A percentile compares a stretch with the other conserved stretches of the same genome.
These are phyloP conservation scores for Diplocarpon rosae DNA, from an alignment of 2,329 filamentous ascomycete species.

Conservation along the genomic window DNA sequence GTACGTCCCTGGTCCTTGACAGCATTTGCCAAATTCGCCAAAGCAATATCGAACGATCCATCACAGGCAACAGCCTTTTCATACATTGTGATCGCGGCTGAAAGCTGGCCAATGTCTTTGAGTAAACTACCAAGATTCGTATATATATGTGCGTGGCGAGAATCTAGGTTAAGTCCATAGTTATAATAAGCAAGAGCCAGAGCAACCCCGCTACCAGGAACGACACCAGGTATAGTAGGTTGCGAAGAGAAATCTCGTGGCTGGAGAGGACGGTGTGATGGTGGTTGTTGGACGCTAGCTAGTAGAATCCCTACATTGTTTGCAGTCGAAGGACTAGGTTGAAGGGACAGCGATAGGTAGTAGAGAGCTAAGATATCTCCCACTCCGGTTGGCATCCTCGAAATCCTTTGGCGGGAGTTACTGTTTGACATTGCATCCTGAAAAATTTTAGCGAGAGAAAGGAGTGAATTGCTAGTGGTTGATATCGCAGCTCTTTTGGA, in stretches of 20 bases:
- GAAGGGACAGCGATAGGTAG: constrained; percentile 86
- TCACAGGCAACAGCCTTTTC: constrained; percentile 89
- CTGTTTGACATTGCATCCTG: constrained; percentile 82
- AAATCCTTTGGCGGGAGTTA: constrained; percentile 33
- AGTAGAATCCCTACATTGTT: constrained; percentile 97
- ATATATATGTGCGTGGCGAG: constrained; percentile 87
- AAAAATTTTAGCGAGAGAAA: constrained; percentile 94
- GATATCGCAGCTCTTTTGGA: constrained; percentile 73
- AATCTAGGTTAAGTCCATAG: constrained; percentile 79
- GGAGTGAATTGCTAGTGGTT: constrained; percentile 87
- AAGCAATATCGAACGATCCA: constrained; percentile 87
- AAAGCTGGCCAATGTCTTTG: constrained; percentile 90
- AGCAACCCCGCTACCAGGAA: constrained; percentile 75
- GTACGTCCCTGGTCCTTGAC: constrained; percentile 94
- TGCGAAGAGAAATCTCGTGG: constrained; percentile 26
- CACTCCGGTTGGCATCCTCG: constrained; percentile 61
- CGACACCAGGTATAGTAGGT: constrained; percentile 60
- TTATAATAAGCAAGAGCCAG: constrained; percentile 91
- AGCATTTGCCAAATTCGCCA: constrained; percentile 93
- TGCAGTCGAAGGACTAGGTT: constrained; percentile 91
- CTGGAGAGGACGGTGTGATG: constrained; percentile 28
- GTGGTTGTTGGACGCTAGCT: constrained; percentile 76
- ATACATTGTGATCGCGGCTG: constrained; percentile 92
- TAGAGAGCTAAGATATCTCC: constrained; percentile 90
- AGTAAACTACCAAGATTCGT: constrained; percentile 91